Evolutionary conservation across 306 rosid genomes (phyloP).

Genomic region (Cicer arietinum): DNA sequence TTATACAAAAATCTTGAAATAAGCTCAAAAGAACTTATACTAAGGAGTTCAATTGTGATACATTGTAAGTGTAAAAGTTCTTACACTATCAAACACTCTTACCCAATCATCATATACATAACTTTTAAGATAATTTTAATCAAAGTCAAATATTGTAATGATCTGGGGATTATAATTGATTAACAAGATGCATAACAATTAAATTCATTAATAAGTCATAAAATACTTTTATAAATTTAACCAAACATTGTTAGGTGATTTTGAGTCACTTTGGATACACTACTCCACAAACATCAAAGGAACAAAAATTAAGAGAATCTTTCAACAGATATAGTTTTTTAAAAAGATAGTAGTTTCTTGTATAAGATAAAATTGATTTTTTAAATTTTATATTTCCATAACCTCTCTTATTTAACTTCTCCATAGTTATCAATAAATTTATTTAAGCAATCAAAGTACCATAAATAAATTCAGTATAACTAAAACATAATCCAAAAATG

Average conservation of each 20-base stretch:
- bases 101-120: no score
- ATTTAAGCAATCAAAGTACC: neutral
- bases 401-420: neutral
- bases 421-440: neutral
- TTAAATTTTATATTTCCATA: neutral
- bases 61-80: no score
- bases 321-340: neutral
- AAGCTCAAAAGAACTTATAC: slow-evolving; percentile 2
- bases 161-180: no score
- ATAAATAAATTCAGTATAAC: neutral
- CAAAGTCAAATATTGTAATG: no score
- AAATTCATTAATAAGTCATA: neutral
- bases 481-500: neutral
- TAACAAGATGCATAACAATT: no score
- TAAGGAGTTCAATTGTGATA: neutral
- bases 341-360: neutral
- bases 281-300: neutral
- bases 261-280: neutral
- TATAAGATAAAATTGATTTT: neutral
- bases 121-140: no score
- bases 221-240: neutral
- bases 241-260: neutral
- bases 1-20: slow-evolving; percentile 4
- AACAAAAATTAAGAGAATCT: neutral
- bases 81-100: no score